Evolutionary conservation across 2,329 filamentous ascomycete species (phyloP), one percentile per base, ranked within the genome.

Genomic region (Akanthomyces uredinophilus): DNA sequence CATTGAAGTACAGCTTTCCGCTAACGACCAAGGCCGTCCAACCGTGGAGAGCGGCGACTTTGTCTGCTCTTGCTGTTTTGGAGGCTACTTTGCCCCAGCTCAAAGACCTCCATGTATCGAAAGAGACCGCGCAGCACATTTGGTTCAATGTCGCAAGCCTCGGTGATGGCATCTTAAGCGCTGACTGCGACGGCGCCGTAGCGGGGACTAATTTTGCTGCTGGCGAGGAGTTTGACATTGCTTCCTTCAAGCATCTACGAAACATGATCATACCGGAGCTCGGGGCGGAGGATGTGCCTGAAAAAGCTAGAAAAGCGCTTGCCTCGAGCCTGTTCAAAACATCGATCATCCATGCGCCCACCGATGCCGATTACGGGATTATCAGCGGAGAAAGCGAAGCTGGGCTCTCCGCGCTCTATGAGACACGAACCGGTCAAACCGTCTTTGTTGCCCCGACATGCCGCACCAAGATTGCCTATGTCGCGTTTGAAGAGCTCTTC

Each of bases 191-290:
- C 60, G 72, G 73, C 57, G 79, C 81, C 39, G 70, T 78, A 16
- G 71, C 77, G 8, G 74, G 72, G 2, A 72, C 81, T 1, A 74
- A 81, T 64, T 80, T 93, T 41, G 73, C 77, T 3, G 79, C 80
- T 10, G 94, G 99, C 69, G 88, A 98, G 74, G 74, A 79, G 1
- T 96, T 96, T 69, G 95, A 99, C 71, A 89, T 96, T 20, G 70
- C 77, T 1, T 87, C 90, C 0, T 96, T 97, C 71, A 77, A 77
- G 35, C 81, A 82, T 54, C 78, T 98, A 1, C 83, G 87, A 44
- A 79, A 84, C 11, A 80, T 97, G 39, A 87, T 96, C 46, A 88
- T 92, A 5, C 88, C 91, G 0, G 78, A 84, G 2, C 81, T 98
- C 0, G 90, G 92, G 2, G 83, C 86, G 0, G 71, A 83, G 6